Conservation (phyloP, 2,329 filamentous ascomycete species). For the Xylariaceae sp. region DNA sequence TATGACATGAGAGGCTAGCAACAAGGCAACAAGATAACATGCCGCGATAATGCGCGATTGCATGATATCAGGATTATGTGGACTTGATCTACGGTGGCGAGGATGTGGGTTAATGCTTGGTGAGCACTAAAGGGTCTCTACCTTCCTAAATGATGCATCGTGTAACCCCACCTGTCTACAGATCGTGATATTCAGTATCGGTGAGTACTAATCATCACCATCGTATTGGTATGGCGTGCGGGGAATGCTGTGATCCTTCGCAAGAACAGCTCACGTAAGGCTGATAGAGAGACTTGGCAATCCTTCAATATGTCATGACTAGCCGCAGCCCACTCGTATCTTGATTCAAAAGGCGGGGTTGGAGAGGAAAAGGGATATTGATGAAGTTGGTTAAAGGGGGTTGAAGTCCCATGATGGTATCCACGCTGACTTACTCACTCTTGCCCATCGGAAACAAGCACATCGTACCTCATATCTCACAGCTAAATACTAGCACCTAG, state of each 20-base stretch:
- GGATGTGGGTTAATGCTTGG: neutral
- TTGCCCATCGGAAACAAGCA: neutral
- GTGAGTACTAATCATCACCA: neutral
- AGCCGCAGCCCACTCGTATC: neutral
- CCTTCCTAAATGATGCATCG: slow-evolving; percentile 22
- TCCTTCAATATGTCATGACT: neutral
- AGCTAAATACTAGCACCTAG: neutral
- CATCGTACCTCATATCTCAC: neutral
- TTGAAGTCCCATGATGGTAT: neutral
- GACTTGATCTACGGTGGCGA: neutral
- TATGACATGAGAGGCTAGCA: neutral
- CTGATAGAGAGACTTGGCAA: neutral
- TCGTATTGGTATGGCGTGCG: slow-evolving; percentile 18
- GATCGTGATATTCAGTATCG: neutral
- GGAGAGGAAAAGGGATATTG: neutral
- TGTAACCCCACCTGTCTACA: slow-evolving; percentile 1
- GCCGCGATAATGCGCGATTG: neutral
- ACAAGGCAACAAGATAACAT: neutral
- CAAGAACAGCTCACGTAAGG: neutral
- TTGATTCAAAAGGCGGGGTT: neutral
- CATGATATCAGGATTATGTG: slow-evolving; percentile 4
- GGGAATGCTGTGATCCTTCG: slow-evolving; percentile 7
- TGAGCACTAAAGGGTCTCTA: slow-evolving; percentile 17
- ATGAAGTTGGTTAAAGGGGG: slow-evolving; percentile 19
- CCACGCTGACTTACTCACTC: neutral